Evolutionary conservation across 2,329 filamentous ascomycete species (phyloP).

Genomic region (Claviceps sp.): DNA sequence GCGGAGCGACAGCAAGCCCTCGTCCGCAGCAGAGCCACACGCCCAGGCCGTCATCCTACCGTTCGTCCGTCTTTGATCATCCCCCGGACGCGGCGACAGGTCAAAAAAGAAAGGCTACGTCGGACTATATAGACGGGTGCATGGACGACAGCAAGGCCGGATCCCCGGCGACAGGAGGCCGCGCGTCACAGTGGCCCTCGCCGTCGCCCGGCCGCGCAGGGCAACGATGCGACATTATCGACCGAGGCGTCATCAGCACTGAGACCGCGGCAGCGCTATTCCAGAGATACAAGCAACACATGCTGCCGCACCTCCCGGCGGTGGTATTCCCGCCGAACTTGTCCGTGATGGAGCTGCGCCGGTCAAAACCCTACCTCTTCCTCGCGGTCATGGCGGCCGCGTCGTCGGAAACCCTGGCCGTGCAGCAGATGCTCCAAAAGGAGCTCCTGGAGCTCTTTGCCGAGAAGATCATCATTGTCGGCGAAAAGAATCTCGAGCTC

Average conservation of each 20-base stretch:
- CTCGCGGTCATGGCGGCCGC: constrained; percentile 57
- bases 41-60: neutral
- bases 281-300: constrained; percentile 42
- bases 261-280: constrained; percentile 43
- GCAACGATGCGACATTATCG: constrained; percentile 33
- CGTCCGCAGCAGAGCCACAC: neutral
- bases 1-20: neutral
- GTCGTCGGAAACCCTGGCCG: constrained; percentile 39
- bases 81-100: constrained; percentile 9
- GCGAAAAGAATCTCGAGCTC: constrained; percentile 71
- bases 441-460: constrained; percentile 63
- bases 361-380: constrained; percentile 51
- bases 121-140: constrained; percentile 11
- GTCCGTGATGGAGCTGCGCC: constrained; percentile 41
- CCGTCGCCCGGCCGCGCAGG: neutral
- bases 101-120: constrained; percentile 19
- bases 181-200: neutral
- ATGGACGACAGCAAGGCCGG: neutral
- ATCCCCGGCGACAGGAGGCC: neutral
- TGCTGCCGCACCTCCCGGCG: constrained; percentile 47
- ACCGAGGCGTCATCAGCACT: constrained; percentile 44
- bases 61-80: neutral
- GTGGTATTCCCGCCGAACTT: constrained; percentile 44
- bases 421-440: constrained; percentile 49
- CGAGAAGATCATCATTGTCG: constrained; percentile 59